Base-by-base conservation (phyloP, 345 rosid species). In the Eucalyptus shirleyi region DNA sequence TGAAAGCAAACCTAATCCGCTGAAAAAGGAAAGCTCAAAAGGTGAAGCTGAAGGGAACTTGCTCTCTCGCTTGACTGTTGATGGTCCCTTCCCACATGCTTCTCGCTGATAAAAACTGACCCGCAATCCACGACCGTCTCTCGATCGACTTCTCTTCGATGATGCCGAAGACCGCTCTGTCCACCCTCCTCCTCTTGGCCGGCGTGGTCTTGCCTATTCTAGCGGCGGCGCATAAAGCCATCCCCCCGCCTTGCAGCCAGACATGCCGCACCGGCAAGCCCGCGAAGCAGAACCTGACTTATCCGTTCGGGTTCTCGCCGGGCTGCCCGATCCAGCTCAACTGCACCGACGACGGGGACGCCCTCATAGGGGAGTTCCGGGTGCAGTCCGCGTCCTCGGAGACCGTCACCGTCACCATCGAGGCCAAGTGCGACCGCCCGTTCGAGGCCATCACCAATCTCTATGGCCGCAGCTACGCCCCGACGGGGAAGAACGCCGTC, bases 291-390 rank as follows among this genome's bases (percentile, higher is more conserved):
- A 62, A 88, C 1, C 89, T 93, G 2, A 85, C 62, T 3, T 95
- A 93, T 72, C 99, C 99, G 7, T 96, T 97, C 53, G 98, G 99
- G 19, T 94, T 94, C 92, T 92, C 97, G 32, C 23, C 91, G 2
- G 93, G 88, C 14, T 95, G 93, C 89, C 92, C 89, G 8, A 95
- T 97, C 90, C 95, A 19, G 49, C 92, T 96, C 50, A 92, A 90
- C 53, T 97, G 98, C 90, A 90, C 92, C 56, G 3, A 86, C 12
- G 34, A 65, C 4, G 93, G 92, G 45, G 47, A 85, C 1, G 87
- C 90, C 26, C 16, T 87, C 11, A 59, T 95, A 88, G 86, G 92
- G 4, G 91, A 90, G 8, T 93, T 94, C 90, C 92, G 87, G 1
- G 90, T 94, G 85, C 62, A 87, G 3, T 5, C 42, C n/a, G 82